Percentiles rank a stretch among this genome's conserved stretches.
Conservation (phyloP, 2,329 filamentous ascomycete genomes). For the Aspergillus pseudoterreus region DNA sequence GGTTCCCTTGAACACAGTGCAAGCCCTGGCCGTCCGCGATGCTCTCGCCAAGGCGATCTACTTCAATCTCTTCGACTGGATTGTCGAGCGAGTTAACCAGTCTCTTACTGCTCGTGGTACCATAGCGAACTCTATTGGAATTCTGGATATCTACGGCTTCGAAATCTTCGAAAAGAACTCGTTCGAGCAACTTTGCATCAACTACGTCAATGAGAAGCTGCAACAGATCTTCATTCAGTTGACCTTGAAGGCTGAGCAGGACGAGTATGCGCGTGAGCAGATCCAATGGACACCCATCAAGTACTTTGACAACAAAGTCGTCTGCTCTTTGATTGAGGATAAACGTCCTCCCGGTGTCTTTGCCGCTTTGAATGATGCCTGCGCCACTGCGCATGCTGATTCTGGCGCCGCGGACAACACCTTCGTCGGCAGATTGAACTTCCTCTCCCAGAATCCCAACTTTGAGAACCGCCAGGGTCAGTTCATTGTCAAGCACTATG, state of each 20-base stretch:
- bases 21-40: constrained; percentile 83
- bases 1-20: constrained; percentile 78
- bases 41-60: constrained; percentile 95
- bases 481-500: constrained; percentile 99
- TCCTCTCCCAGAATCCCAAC: constrained; percentile 81
- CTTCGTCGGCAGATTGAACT: constrained; percentile 89
- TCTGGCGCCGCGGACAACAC: constrained; percentile 90
- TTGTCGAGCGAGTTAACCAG: constrained; percentile 85
- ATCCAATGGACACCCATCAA: constrained; percentile 99
- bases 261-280: constrained; percentile 92
- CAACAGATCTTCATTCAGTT: constrained; percentile 99
- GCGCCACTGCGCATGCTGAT: constrained; percentile 96
- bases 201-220: constrained; percentile 98
- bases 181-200: constrained; percentile 98
- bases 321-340: constrained; percentile 95
- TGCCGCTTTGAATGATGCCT: constrained; percentile 94
- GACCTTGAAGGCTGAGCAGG: constrained; percentile 93
- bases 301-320: constrained; percentile 99
- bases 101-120: constrained; percentile 76
- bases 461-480: constrained; percentile 88
- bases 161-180: constrained; percentile 99
- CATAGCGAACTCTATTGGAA: constrained; percentile 83
- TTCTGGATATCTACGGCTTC: constrained; percentile 98
- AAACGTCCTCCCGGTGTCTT: constrained; percentile 87
- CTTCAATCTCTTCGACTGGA: constrained; percentile 98